Base-by-base conservation (phyloP, 2,329 filamentous ascomycete genomes). In the Claviceps arundinis region DNA sequence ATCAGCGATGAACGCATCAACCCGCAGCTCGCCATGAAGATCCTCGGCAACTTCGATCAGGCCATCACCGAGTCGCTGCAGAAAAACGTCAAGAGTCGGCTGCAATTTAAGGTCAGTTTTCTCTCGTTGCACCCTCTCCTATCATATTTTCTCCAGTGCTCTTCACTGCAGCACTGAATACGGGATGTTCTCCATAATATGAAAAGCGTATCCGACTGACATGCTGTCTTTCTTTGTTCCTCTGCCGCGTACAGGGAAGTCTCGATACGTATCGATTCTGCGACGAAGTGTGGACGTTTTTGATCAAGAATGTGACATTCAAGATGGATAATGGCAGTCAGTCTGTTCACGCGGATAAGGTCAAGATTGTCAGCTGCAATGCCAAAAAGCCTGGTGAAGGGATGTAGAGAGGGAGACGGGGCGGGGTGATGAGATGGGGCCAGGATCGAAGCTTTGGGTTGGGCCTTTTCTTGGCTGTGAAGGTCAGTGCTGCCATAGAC, bases 231-330 rank as follows among this genome's bases (percentile, higher is more conserved):
- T 8, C 9, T 41, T 41, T 40, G 5, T 8, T 41, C 22, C 7
- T 24, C 6, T 38, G 24, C 24, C 14, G 5, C 24, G 6, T 47
- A 3, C 46, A 96, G 91, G 93, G 93, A 47, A 93, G 94, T 65
- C 83, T 98, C 57, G 90, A 97, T 67, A 97, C 93, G 16, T 98
- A 98, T 74, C 86, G 93, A 60, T 98, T 98, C 78, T 98, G 93
- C 74, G 93, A 98, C 71, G 93, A 98, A 73, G 93, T 98, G 54
- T 98, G 93, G 93, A 98, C 93, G 1, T 98, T 98, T 69, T 80
- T 98, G 54, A 95, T 98, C 71, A 96, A 96, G 71, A 93, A 97
- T 59, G 90, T 97, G 52, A 89, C 84, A n/a, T 97, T 98, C 74
- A 98, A 98, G 73, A 85, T 97, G 73, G 91, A 97, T 61, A 88